Evolutionary conservation across 2,329 filamentous ascomycete genomes (phyloP).

Genomic region (Pyrenophora tritici-repentis): DNA sequence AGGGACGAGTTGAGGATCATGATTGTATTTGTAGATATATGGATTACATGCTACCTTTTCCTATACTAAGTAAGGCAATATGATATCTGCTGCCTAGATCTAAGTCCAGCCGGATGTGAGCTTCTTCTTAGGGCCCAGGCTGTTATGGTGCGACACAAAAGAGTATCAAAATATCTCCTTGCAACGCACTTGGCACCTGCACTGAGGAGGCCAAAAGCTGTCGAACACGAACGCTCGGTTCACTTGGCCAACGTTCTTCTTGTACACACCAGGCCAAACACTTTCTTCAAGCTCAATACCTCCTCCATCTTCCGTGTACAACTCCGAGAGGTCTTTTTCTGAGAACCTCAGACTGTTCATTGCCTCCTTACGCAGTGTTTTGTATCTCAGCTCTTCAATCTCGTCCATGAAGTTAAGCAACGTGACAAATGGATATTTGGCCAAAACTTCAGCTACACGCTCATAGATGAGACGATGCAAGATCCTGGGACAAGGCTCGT

Average conservation of each 20-base stretch:
- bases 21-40: too few species aligned
- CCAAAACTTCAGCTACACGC: conserved; percentile 23
- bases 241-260: not conserved
- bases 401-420: conserved; percentile 30
- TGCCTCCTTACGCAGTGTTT: not conserved
- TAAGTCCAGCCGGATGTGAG: too few species aligned
- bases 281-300: conserved; percentile 19
- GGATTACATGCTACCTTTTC: too few species aligned
- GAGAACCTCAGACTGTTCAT: conserved; percentile 13
- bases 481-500: conserved; percentile 24
- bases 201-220: conserved; percentile 24
- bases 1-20: too few species aligned
- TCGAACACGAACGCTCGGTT: not conserved
- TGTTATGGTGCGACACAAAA: too few species aligned
- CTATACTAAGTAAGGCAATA: too few species aligned
- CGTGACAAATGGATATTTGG: conserved; percentile 7
- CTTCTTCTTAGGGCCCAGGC: too few species aligned
- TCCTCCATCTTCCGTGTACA: conserved; percentile 24
- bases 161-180: not conserved
- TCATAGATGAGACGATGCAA: conserved; percentile 36
- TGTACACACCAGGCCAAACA: not conserved
- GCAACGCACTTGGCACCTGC: conserved; percentile 17
- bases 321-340: conserved; percentile 11
- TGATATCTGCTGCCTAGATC: too few species aligned
- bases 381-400: conserved; percentile 19